Evolutionary conservation across 164 flowering plant genomes (phyloP), one percentile per base, ranked within the genome.

Genomic region (Santalum album): DNA sequence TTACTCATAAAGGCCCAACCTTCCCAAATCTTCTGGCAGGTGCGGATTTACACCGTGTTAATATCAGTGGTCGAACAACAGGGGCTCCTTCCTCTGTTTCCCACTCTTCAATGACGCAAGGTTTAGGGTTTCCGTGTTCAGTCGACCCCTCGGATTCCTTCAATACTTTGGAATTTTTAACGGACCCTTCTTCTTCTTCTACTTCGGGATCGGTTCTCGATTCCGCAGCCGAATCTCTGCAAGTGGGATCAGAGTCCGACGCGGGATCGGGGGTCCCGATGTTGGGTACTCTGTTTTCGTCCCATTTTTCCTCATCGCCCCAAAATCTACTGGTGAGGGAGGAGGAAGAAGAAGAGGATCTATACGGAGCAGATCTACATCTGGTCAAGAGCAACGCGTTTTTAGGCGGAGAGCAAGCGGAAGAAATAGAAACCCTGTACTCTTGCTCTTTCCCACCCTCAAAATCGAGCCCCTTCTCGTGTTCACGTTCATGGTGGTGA

Each of bases 341-440:
- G n/a, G n/a, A n/a, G n/a, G n/a, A n/a, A n/a, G n/a, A n/a, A n/a
- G n/a, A 82, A 3, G 95, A 77, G 16, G 85, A 74, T 65, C 85
- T 65, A 67, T 77, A 76, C n/a, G 87, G 87, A 14, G 80, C 91
- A 24, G 95, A 87, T 79, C 83, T 78, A 40, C 87, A 68, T 53
- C 91, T 61, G 19, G 84, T 87, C 20, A 87, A 64, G 20, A 85
- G 15, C 14, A 82, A 63, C 29, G 83, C 89, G 49, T 75, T 80
- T 53, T 66, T 80, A 0, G 85, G 89, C 7, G 84, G 88, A 11
- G 82, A 34, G 21, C 61, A 42, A 19, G 66, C 38, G 1, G 55
- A 40, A 53, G 59, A 48, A 19, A 25, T 63, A 36, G 52, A 48
- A 12, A 52, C 64, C 38, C 46, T 49, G 7, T 7, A 5, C 12